Evolutionary conservation across 177 flowering plant species (phyloP).

Genomic region (Vitis hybrid): DNA sequence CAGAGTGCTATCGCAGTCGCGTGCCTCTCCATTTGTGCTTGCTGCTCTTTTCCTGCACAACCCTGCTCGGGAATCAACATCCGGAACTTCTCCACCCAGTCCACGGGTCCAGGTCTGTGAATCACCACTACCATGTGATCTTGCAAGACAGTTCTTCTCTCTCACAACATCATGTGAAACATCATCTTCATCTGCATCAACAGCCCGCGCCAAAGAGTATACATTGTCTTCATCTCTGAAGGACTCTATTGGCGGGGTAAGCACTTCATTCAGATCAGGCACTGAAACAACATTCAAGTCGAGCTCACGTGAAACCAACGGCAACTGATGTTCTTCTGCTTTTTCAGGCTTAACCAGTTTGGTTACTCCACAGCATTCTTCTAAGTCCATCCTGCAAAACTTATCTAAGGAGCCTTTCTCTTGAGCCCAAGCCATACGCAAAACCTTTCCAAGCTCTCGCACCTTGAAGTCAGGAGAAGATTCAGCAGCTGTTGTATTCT

Average conservation of each 20-base stretch:
- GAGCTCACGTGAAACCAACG: constrained; percentile 56
- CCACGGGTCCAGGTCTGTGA: constrained; percentile 49
- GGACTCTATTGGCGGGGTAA: constrained; percentile 68
- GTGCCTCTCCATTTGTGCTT: constrained; percentile 51
- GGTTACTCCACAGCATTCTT: constrained; percentile 43
- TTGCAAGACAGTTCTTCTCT: constrained; percentile 49
- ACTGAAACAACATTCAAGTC: constrained; percentile 87
- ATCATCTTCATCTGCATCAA: constrained; percentile 70
- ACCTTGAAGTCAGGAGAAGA: constrained; percentile 70
- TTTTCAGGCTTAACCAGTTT: constrained; percentile 32
- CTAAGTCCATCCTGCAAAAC: constrained; percentile 40
- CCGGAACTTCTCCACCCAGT: constrained; percentile 49
- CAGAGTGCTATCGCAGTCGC: constrained; percentile 84
- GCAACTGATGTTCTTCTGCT: constrained; percentile 37
- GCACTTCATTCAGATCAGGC: constrained; percentile 92
- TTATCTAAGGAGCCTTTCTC: constrained; percentile 57
- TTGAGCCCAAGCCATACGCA: constrained; percentile 72
- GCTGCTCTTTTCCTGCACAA: constrained; percentile 48
- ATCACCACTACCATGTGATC: constrained; percentile 71
- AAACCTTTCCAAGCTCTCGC: constrained; percentile 81
- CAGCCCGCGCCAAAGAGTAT: constrained; percentile 45
- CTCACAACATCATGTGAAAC: constrained; percentile 42
- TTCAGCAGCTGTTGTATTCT: constrained; percentile 21
- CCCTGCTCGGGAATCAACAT: constrained; percentile 53
- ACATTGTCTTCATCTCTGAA: constrained; percentile 72